These are phyloP conservation scores for Cynanchum wilfordii DNA, from an alignment of 257 asterid species.

Conservation along the genomic window DNA sequence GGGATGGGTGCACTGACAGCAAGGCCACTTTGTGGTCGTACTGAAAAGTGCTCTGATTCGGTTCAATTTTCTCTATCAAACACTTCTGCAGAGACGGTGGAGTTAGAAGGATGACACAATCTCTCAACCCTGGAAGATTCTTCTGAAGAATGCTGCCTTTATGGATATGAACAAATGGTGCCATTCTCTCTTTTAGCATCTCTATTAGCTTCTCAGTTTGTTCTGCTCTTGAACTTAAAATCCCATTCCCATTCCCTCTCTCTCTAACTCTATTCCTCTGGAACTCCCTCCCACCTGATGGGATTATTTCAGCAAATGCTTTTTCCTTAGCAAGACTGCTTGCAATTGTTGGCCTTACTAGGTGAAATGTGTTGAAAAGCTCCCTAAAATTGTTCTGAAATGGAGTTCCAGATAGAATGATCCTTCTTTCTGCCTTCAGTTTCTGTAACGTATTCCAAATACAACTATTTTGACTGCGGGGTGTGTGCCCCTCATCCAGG, in stretches of 20 bases:
- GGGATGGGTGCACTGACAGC: conserved; percentile 48
- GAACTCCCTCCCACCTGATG: conserved; percentile 9
- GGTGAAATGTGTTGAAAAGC: conserved; percentile 43
- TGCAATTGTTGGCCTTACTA: conserved; percentile 52
- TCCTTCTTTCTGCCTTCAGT: conserved; percentile 36
- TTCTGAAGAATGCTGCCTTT: conserved; percentile 47
- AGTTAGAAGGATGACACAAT: conserved; percentile 39
- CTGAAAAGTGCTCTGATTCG: conserved; percentile 14
- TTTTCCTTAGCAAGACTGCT: conserved; percentile 28
- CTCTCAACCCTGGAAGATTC: conserved; percentile 53
- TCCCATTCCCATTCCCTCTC: not conserved
- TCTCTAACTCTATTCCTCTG: not conserved
- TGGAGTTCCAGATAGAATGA: conserved; percentile 70
- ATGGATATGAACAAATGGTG: conserved; percentile 58
- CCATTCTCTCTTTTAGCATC: conserved; percentile 36
- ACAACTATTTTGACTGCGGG: conserved; percentile 41
- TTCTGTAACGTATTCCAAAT: conserved; percentile 46
- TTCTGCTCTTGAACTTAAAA: conserved; percentile 8
- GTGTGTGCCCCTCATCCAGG: conserved; percentile 68
- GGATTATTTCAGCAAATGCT: conserved; percentile 23
- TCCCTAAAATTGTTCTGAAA: conserved; percentile 59
- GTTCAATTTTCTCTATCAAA: conserved; percentile 32
- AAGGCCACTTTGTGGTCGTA: conserved; percentile 36
- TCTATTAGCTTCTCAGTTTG: conserved; percentile 22
- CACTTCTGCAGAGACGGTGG: conserved; percentile 41